Conservation (phyloP, 176 grass and related monocot genomes). For the Juncus inflexus region DNA sequence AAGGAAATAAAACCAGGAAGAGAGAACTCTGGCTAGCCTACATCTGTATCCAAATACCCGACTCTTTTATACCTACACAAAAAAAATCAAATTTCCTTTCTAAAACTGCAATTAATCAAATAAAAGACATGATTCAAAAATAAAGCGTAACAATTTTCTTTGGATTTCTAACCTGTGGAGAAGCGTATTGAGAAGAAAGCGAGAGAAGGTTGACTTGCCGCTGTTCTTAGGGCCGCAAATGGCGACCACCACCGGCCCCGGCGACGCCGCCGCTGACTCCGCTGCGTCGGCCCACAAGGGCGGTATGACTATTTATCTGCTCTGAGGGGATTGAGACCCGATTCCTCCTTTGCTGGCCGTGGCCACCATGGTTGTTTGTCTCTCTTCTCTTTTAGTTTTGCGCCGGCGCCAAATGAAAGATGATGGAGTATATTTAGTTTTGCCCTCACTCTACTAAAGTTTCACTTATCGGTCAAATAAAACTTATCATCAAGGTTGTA, state of each 20-base stretch:
- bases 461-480: too few relatives aligned
- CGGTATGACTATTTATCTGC: slow-evolving; percentile 37
- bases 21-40: slow-evolving; percentile 80
- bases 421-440: too few relatives aligned
- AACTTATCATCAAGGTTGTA: too few relatives aligned
- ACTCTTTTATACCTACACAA: slow-evolving; percentile 44
- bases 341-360: too few relatives aligned
- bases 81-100: not conserved
- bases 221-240: slow-evolving; percentile 86
- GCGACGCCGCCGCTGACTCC: slow-evolving; percentile 3
- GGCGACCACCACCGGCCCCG: slow-evolving; percentile 39
- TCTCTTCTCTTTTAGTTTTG: too few relatives aligned
- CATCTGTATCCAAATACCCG: slow-evolving; percentile 77
- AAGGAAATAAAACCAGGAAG: slow-evolving; percentile 73
- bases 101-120: not conserved
- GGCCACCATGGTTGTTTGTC: too few relatives aligned
- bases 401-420: too few relatives aligned
- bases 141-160: too few relatives aligned
- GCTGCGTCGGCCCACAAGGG: slow-evolving; percentile 36
- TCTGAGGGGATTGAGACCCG: too few relatives aligned
- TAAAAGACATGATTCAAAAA: not conserved
- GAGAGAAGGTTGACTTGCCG: slow-evolving; percentile 96
- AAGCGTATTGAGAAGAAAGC: slow-evolving; percentile 66
- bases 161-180: slow-evolving; percentile 47
- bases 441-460: too few relatives aligned